Percentiles rank a stretch among this genome's conserved stretches.
phyloP scores from a whole-genome alignment of 768 basidiomycete genomes.

The Naganishia antarctica region DNA sequence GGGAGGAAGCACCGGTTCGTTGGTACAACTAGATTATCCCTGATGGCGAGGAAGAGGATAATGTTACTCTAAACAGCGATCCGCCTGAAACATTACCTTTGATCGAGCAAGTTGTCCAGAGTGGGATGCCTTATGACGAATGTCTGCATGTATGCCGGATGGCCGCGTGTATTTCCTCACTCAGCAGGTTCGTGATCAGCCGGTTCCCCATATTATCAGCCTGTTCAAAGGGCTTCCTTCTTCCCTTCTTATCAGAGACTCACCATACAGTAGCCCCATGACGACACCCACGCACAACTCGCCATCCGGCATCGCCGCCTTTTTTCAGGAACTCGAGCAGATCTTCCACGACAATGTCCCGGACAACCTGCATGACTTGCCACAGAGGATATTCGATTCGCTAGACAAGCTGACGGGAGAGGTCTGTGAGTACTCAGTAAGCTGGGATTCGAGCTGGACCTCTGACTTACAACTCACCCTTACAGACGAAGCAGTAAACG shows the following conservation, averaged over 20 bases:
- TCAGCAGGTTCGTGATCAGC: too few species aligned
- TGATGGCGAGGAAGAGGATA: too few species aligned
- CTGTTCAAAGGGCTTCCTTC: too few species aligned
- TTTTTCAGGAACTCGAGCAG: slow-evolving; percentile 11
- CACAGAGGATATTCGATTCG: slow-evolving; percentile 40
- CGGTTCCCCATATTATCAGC: too few species aligned
- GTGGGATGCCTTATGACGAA: background rate
- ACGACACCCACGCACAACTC: background rate
- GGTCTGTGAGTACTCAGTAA: slow-evolving; percentile 36
- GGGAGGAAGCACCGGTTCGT: too few species aligned
- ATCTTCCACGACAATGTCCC: slow-evolving; percentile 34
- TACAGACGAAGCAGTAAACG: slow-evolving; percentile 45
- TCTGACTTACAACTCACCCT: background rate
- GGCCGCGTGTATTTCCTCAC: background rate
- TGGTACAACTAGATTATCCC: too few species aligned
- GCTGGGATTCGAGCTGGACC: too few species aligned
- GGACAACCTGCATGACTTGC: slow-evolving; percentile 43
- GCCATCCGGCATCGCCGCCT: background rate
- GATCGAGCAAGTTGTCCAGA: slow-evolving; percentile 3
- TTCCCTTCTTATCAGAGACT: background rate
- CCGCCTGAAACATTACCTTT: too few species aligned
- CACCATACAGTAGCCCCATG: background rate
- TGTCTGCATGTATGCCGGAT: background rate
- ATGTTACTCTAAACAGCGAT: too few species aligned
- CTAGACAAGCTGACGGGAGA: slow-evolving; percentile 44